Evolutionary conservation across 148 eudicot species (phyloP).

Genomic region (Vaccinium corymbosum): DNA sequence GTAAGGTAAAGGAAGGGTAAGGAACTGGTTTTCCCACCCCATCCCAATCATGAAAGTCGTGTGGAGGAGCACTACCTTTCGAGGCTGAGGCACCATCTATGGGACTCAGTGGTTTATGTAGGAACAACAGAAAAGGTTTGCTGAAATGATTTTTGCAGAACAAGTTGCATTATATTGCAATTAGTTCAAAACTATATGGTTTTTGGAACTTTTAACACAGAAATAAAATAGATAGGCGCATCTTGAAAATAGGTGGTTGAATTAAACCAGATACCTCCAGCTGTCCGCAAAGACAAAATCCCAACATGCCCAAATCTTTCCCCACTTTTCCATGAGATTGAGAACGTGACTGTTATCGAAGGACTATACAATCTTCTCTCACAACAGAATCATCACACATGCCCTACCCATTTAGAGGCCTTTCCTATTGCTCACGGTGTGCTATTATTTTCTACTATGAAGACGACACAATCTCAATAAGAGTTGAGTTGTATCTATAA

Average conservation of each 20-base stretch:
- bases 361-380: not conserved
- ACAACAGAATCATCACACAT: not conserved
- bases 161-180: not conserved
- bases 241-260: not conserved
- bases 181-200: not conserved
- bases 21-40: not conserved
- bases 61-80: not conserved
- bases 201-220: not conserved
- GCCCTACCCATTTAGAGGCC: not conserved
- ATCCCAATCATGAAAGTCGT: not conserved
- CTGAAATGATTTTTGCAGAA: not conserved
- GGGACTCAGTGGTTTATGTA: not conserved
- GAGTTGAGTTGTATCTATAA: not conserved
- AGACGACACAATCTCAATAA: not conserved
- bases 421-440: not conserved
- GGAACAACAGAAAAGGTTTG: not conserved
- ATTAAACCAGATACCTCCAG: not conserved
- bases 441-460: not conserved
- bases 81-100: not conserved
- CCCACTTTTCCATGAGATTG: not conserved
- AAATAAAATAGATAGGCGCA: not conserved
- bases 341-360: not conserved
- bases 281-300: not conserved
- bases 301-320: not conserved
- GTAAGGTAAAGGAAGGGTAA: not conserved